Percentiles rank a stretch among this genome's conserved stretches.
Evolutionary conservation across 139 green algal species (phyloP).

Genomic region (Chlorella ohadii): DNA sequence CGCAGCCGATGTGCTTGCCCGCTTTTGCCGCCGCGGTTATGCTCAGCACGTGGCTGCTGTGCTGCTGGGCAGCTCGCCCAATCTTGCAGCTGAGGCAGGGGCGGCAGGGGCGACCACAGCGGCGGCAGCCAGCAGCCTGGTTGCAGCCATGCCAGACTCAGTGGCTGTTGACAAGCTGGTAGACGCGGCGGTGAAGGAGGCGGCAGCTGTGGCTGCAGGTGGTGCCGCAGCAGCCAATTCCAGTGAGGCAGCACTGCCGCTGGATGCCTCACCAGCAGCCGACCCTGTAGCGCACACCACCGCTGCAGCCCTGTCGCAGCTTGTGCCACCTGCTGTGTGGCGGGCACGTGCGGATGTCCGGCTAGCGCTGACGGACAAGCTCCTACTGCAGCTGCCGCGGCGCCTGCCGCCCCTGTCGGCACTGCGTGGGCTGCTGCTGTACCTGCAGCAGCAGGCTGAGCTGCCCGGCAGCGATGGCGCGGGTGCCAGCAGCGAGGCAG

Average conservation of each 20-base stretch:
- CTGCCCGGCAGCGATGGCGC: background rate
- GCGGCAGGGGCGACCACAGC: background rate
- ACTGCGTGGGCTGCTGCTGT: constrained; percentile 30
- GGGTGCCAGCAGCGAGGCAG: constrained; percentile 18
- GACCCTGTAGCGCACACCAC: background rate
- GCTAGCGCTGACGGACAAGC: constrained; percentile 37
- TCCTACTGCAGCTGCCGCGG: constrained; percentile 32
- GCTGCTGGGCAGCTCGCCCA: background rate
- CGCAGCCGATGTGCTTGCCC: constrained; percentile 8
- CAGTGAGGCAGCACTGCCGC: background rate
- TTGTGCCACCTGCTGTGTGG: constrained; percentile 29
- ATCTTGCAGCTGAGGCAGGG: too few relatives aligned
- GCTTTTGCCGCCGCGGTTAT: constrained; percentile 26
- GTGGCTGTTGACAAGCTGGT: constrained; percentile 24
- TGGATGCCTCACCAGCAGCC: background rate
- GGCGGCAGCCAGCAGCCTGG: background rate
- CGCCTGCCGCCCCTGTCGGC: constrained; percentile 5
- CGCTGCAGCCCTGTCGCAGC: background rate
- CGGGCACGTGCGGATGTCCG: constrained; percentile 1
- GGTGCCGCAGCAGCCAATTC: too few relatives aligned
- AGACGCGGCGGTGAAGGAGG: background rate
- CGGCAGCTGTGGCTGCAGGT: background rate
- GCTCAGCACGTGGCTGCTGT: background rate
- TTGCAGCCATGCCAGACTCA: constrained; percentile 11
- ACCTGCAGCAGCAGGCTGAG: constrained; percentile 5